Evolutionary conservation across 495 filamentous ascomycete species (phyloP).

Genomic region (Penicillium goetzii): DNA sequence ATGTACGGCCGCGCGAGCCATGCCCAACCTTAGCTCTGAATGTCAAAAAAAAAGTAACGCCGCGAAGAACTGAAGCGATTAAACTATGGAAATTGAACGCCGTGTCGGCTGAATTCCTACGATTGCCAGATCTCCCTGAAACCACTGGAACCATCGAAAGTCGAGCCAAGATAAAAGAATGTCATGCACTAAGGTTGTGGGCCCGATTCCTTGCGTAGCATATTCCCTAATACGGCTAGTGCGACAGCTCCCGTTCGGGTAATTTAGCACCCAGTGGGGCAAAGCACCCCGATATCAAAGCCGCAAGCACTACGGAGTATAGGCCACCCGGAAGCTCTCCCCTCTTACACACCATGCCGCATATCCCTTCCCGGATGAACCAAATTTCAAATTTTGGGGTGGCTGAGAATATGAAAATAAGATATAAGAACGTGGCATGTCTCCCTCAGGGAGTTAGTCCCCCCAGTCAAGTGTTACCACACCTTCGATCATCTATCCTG

Average conservation of each 20-base stretch:
- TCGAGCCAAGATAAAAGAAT: not conserved
- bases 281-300: conserved; percentile 18
- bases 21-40: not conserved
- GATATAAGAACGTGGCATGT: conserved; percentile 22
- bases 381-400: conserved; percentile 11
- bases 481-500: not conserved
- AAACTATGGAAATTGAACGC: not conserved
- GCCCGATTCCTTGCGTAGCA: conserved; percentile 29
- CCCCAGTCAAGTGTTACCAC: not conserved
- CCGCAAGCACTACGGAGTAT: not conserved
- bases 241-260: conserved; percentile 23
- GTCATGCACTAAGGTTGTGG: not conserved
- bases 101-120: not conserved
- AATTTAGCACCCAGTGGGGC: conserved; percentile 21
- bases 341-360: conserved; percentile 8
- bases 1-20: not conserved
- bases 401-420: conserved; percentile 2
- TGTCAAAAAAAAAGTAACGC: not conserved
- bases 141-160: not conserved
- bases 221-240: conserved; percentile 36
- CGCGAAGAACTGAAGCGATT: too few relatives aligned
- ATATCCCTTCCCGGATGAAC: conserved; percentile 3
- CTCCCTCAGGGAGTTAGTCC: not conserved
- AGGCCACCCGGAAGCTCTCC: not conserved
- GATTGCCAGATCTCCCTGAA: not conserved